Base-by-base conservation (phyloP, 202 grass and related monocot genomes). In the Panicum virgatum region DNA sequence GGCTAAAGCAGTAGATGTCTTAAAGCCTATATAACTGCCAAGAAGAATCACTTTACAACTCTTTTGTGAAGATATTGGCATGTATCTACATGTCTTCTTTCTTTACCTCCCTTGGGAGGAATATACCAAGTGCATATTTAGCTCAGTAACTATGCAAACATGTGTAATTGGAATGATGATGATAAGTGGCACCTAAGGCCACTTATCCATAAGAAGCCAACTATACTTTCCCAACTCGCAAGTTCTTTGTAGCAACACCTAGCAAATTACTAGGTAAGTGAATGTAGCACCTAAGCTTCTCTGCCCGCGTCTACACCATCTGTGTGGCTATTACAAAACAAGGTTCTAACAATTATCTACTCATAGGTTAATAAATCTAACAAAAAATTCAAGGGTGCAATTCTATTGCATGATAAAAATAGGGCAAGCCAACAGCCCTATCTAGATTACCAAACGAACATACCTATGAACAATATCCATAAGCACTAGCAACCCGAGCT, bases 381-480 rank as follows among this genome's bases (percentile, higher is more conserved):
- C 37, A 34, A 47, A 52, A 76, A 48, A 50, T 2, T 20, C 44
- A 66, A 56, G 7, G 10, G 45, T 20, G 32, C 19, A 66, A 53
- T 44, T 56, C 22, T 42, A 51, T 11, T 9, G 19, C 53, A 73
- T 63, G 22, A 42, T 43, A 85, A 26, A 46, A 80, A 54, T 30
- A 80, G 4, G 25, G 30, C 7, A 0, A 59, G 12, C 25, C 3
- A 53, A 69, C 23, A 3, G 66, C 12, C 36, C 54, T 29, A 66
- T 75, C 52, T 19, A 81, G 9, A 52, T 62, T 82, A 86, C 18
- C 53, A 80, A 58, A 76, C 32, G 66, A 58, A 60, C 25, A 77
- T 77, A 97, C 96, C 96, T 99, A 89, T 99, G 96, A 78, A 99
- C 96, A 88, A 99, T 80, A 87, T 99, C 96, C 96, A 99, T 77